phyloP scores from a whole-genome alignment of 2,329 filamentous ascomycete species.

The Sarocladium brachiariae region DNA sequence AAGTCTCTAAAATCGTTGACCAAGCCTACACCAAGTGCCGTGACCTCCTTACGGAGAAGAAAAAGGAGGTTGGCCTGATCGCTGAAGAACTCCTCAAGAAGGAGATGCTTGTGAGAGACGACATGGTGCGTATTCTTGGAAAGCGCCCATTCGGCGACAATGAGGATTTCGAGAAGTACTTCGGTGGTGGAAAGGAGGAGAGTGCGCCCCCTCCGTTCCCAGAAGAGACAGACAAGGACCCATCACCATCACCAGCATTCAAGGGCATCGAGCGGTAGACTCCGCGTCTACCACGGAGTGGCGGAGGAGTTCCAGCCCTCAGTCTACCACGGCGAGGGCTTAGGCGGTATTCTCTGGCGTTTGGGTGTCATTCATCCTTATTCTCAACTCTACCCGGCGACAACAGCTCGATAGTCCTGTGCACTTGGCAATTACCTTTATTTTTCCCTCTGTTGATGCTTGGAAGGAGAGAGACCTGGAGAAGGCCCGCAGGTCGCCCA shows the following conservation, averaged over 20 bases:
- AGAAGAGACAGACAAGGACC: conserved; percentile 33
- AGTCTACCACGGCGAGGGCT: neutral
- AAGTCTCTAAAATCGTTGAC: conserved; percentile 87
- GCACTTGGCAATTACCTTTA: conserved; percentile 5
- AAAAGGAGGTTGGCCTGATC: conserved; percentile 78
- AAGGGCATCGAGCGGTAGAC: conserved; percentile 13
- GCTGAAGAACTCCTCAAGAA: conserved; percentile 90
- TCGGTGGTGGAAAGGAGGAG: conserved; percentile 54
- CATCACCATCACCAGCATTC: conserved; percentile 33
- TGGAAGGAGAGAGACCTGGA: neutral
- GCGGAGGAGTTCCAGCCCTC: neutral
- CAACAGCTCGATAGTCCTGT: conserved; percentile 6
- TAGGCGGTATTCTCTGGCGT: neutral
- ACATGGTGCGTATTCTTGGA: conserved; percentile 84
- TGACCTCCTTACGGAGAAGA: conserved; percentile 76
- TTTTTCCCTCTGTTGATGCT: conserved; percentile 5
- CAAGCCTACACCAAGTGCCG: conserved; percentile 89
- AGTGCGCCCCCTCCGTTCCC: conserved; percentile 52
- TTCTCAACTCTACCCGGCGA: conserved; percentile 8
- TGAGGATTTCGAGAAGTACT: conserved; percentile 93
- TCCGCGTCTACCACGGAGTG: neutral
- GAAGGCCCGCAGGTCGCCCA: neutral
- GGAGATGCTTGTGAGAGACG: conserved; percentile 85
- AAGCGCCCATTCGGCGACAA: conserved; percentile 79
- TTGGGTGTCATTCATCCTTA: conserved; percentile 2